A percentile compares a stretch with the other conserved stretches of the same genome.
Evolutionary conservation across 1,139 yeast species (phyloP).

Genomic region (Diutina pseudorugosa): DNA sequence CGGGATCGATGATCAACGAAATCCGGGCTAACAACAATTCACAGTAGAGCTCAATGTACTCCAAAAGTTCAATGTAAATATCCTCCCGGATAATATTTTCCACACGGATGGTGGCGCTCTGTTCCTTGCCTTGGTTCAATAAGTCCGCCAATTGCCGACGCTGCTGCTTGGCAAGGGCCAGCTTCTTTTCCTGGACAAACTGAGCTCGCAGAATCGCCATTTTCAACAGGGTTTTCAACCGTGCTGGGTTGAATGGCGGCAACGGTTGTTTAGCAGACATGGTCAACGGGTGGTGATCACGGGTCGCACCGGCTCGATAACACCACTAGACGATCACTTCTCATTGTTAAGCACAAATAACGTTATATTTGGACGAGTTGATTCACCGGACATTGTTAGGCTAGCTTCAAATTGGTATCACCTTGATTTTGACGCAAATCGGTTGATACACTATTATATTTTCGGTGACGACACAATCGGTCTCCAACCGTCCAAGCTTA

Average conservation of each 20-base stretch:
- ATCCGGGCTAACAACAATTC: conserved; percentile 73
- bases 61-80: conserved; percentile 69
- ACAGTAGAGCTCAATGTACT: conserved; percentile 71
- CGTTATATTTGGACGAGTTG: too few relatives aligned
- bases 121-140: conserved; percentile 59
- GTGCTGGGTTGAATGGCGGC: conserved; percentile 17
- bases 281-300: neutral
- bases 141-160: conserved; percentile 68
- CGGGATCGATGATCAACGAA: conserved; percentile 35
- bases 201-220: conserved; percentile 75
- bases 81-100: conserved; percentile 83
- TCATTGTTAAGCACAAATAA: too few relatives aligned
- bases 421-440: neutral
- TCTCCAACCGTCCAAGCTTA: too few relatives aligned
- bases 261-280: neutral
- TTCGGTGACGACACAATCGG: neutral
- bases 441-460: neutral
- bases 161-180: conserved; percentile 73
- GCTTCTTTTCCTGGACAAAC: conserved; percentile 71
- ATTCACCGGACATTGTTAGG: too few relatives aligned
- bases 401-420: too few relatives aligned
- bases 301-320: neutral
- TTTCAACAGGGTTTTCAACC: conserved; percentile 59
- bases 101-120: conserved; percentile 74
- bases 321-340: neutral